phyloP scores from a whole-genome alignment of 352 stramenopile genomes.

The Phytophthora multivora region DNA sequence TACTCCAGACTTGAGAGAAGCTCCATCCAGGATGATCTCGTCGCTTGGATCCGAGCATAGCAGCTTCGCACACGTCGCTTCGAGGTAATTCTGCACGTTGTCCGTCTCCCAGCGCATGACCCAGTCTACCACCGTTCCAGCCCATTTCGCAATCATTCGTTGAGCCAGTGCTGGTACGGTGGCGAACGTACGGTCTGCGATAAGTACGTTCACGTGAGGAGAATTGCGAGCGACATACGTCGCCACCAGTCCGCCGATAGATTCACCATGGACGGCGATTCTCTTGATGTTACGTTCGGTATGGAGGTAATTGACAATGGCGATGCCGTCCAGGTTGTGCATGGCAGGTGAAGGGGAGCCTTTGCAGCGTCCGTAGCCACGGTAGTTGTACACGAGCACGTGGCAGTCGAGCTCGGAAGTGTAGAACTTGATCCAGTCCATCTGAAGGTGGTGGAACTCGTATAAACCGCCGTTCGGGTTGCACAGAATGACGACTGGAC shows the following conservation, averaged over 20 bases:
- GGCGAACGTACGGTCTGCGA: conserved; percentile 84
- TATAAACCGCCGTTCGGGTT: conserved; percentile 89
- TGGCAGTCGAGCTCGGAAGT: conserved; percentile 71
- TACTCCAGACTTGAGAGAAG: conserved; percentile 84
- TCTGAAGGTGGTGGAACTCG: conserved; percentile 89
- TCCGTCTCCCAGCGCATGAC: conserved; percentile 86
- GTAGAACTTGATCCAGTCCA: conserved; percentile 91
- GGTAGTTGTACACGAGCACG: conserved; percentile 89
- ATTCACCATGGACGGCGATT: conserved; percentile 84
- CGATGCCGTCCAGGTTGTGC: conserved; percentile 75
- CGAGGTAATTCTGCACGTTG: conserved; percentile 76
- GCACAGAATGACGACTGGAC: conserved; percentile 72
- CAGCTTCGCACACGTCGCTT: conserved; percentile 75
- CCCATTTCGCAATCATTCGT: conserved; percentile 78
- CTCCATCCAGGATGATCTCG: conserved; percentile 83
- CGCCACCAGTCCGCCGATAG: conserved; percentile 79
- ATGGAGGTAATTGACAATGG: conserved; percentile 77
- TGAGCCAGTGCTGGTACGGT: conserved; percentile 81
- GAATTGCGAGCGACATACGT: conserved; percentile 70
- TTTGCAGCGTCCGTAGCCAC: conserved; percentile 78
- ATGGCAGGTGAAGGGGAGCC: conserved; percentile 60
- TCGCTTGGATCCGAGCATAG: conserved; percentile 84
- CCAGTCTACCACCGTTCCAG: conserved; percentile 60
- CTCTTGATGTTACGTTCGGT: conserved; percentile 49
- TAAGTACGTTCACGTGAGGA: conserved; percentile 62